Conservation (phyloP, 2,329 filamentous ascomycete species). For the Calonectria honghensis region DNA sequence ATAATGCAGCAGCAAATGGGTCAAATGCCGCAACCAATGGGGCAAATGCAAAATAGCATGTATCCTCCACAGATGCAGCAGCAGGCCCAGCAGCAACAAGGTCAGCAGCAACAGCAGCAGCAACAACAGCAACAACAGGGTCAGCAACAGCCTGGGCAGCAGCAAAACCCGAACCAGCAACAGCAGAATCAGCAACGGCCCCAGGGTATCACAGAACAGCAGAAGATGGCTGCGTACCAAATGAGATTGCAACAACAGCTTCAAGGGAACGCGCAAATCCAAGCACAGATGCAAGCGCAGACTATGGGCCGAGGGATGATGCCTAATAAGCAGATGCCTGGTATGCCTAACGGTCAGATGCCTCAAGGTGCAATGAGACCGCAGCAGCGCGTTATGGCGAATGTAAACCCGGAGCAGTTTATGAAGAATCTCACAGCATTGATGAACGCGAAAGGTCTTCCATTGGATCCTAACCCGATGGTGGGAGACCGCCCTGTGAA, state of each 20-base stretch:
- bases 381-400: constrained; percentile 66
- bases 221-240: constrained; percentile 85
- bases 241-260: constrained; percentile 88
- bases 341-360: constrained; percentile 74
- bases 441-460: constrained; percentile 83
- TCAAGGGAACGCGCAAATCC: constrained; percentile 72
- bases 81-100: constrained; percentile 63
- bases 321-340: constrained; percentile 70
- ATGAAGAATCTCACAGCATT: constrained; percentile 86
- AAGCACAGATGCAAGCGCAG: constrained; percentile 71
- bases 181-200: constrained; percentile 61
- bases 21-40: constrained; percentile 68
- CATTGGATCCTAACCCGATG: constrained; percentile 83
- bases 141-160: constrained; percentile 56
- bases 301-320: constrained; percentile 70
- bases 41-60: constrained; percentile 67
- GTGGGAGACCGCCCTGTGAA: constrained; percentile 85
- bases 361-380: constrained; percentile 70
- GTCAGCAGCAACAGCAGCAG: constrained; percentile 68
- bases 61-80: constrained; percentile 65
- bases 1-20: constrained; percentile 74
- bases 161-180: constrained; percentile 43
- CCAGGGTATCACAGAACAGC: constrained; percentile 74
- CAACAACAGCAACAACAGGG: constrained; percentile 63
- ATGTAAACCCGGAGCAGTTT: constrained; percentile 79